These are phyloP conservation scores for Fistulifera pelliculosa DNA, from an alignment of 108 stramenopile species.

Conservation along the genomic window DNA sequence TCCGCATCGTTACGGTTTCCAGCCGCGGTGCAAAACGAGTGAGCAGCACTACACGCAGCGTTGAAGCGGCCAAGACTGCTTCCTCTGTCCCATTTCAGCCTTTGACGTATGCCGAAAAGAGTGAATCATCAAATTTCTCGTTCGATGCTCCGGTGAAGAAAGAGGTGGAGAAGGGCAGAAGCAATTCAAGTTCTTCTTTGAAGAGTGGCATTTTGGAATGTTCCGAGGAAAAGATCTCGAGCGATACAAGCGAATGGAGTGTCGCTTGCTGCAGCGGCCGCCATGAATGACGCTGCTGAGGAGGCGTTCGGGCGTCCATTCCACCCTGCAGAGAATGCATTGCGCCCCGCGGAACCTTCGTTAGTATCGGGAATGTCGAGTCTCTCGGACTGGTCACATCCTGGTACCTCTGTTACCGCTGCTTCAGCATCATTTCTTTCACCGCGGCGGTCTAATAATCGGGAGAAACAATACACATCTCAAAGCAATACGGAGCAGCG, in stretches of 20 bases:
- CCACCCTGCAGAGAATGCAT: slow-evolving; percentile 11
- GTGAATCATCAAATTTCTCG: too few relatives aligned
- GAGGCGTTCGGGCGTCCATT: slow-evolving; percentile 32
- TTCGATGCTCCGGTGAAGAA: background rate
- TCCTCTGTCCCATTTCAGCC: too few relatives aligned
- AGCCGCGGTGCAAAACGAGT: background rate
- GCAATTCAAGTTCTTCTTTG: background rate
- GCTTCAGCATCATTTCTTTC: too few relatives aligned
- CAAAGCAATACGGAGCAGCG: background rate
- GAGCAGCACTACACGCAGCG: background rate
- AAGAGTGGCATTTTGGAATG: too few relatives aligned
- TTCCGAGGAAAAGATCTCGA: background rate
- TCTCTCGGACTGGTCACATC: slow-evolving; percentile 29
- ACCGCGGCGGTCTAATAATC: too few relatives aligned
- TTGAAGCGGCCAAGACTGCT: too few relatives aligned
- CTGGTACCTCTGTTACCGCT: too few relatives aligned
- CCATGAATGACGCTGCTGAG: slow-evolving; percentile 6
- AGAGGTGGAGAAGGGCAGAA: background rate
- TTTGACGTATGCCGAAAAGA: too few relatives aligned
- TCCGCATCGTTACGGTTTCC: background rate
- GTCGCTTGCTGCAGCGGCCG: too few relatives aligned
- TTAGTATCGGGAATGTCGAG: background rate
- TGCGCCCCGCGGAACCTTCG: background rate
- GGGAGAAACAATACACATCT: background rate
- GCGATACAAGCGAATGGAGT: too few relatives aligned